These are phyloP conservation scores for Ogataea pignaliae DNA, from an alignment of 805 yeast genomes.

Conservation along the genomic window DNA sequence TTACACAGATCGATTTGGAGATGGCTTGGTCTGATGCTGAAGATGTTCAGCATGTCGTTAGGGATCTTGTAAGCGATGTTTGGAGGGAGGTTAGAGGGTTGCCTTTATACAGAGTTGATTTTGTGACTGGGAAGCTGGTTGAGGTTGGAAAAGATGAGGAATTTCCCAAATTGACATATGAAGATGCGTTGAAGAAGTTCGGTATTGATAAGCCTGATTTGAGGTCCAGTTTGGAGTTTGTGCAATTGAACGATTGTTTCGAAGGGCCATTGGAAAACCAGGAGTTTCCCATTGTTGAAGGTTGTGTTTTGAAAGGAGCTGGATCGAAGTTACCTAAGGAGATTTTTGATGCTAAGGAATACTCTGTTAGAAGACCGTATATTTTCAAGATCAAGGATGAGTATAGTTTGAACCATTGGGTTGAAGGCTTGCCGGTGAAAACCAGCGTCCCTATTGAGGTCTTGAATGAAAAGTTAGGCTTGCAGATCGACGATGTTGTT, in stretches of 20 bases:
- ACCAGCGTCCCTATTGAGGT: constrained; percentile 5
- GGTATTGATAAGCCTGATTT: constrained; percentile 97
- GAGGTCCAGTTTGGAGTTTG: constrained; percentile 53
- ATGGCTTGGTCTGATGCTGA: constrained; percentile 73
- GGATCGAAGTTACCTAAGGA: constrained; percentile 33
- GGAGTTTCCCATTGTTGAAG: constrained; percentile 70
- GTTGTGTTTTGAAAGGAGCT: constrained; percentile 55
- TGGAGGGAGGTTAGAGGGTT: constrained; percentile 49
- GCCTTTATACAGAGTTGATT: constrained; percentile 35
- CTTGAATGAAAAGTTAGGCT: constrained; percentile 32
- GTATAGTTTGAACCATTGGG: constrained; percentile 42
- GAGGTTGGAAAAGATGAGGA: constrained; percentile 19
- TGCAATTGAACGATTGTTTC: constrained; percentile 39
- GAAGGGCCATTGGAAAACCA: constrained; percentile 30
- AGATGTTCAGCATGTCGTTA: constrained; percentile 66
- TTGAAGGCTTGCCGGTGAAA: constrained; percentile 19
- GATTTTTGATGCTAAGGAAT: constrained; percentile 37
- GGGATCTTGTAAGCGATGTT: constrained; percentile 45
- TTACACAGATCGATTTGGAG: constrained; percentile 95
- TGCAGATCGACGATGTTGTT: constrained; percentile 66
- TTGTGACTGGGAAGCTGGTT: constrained; percentile 27
- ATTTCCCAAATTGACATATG: constrained; percentile 52
- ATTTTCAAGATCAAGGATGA: constrained; percentile 46
- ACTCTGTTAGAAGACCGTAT: constrained; percentile 54
- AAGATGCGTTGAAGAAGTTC: constrained; percentile 62